These are phyloP conservation scores for Kluyveromyces starmeri DNA, from an alignment of 805 yeast genomes.

Conservation along the genomic window DNA sequence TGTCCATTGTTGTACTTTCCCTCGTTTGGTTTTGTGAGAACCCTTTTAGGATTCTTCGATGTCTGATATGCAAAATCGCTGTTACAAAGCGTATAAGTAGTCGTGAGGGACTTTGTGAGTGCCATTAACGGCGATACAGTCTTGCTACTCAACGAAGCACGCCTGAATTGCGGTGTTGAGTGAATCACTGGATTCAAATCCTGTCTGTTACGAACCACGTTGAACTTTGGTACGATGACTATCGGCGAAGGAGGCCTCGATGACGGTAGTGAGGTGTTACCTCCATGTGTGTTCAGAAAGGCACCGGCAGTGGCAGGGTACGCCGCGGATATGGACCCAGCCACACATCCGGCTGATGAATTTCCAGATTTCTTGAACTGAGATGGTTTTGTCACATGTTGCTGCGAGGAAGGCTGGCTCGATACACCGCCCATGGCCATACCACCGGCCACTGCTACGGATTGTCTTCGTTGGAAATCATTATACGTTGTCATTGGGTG, in stretches of 20 bases:
- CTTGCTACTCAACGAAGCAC: slow-evolving; percentile 55
- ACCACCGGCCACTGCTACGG: slow-evolving; percentile 27
- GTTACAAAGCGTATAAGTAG: slow-evolving; percentile 78
- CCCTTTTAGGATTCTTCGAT: slow-evolving; percentile 82
- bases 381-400: slow-evolving; percentile 1
- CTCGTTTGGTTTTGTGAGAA: slow-evolving; percentile 85
- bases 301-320: slow-evolving; percentile 14
- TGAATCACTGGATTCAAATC: slow-evolving; percentile 57
- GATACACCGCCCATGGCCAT: too few species aligned
- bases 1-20: slow-evolving; percentile 71
- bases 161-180: slow-evolving; percentile 56
- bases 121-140: slow-evolving; percentile 76
- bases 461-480: slow-evolving; percentile 31
- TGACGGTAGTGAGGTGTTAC: slow-evolving; percentile 4
- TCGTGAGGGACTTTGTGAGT: slow-evolving; percentile 63
- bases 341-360: neutral
- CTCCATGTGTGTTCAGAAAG: slow-evolving; percentile 4
- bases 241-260: slow-evolving; percentile 7
- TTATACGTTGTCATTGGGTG: slow-evolving; percentile 9
- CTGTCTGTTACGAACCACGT: slow-evolving; percentile 32
- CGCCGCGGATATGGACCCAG: slow-evolving; percentile 6
- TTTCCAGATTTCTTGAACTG: slow-evolving; percentile 3
- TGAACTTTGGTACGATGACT: slow-evolving; percentile 38
- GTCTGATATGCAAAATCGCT: slow-evolving; percentile 77
- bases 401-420: slow-evolving; percentile 7